Evolutionary conservation across 257 asterid genomes (phyloP), one percentile per base, ranked within the genome.

Genomic region (Primulina tabacum): DNA sequence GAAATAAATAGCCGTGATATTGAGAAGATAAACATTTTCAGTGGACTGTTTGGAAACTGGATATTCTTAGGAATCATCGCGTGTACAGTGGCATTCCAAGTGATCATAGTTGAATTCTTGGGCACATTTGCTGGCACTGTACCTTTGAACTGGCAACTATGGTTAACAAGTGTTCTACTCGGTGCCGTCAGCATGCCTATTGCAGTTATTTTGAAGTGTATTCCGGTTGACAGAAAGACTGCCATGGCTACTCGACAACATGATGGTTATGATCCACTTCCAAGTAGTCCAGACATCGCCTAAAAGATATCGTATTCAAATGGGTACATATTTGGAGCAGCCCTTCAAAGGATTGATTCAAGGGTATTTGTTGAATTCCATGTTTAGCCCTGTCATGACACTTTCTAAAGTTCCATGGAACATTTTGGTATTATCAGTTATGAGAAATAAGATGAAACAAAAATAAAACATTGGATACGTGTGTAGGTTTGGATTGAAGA

Each of bases 1-100:
- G 98, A 94, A 80, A 84, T 91, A 75, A 94, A 94, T 89, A 91
- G 98, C 82, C 92, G 99, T 7, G 98, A 91, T 74, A 87, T 91
- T 71, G 95, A 94, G 73, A 91, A 89, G 93, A 88, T 94, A 70
- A 89, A 91, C 77, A 78, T 94, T 71, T 86, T 94, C 76, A 77
- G 76, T 0, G 97, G 96, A 67, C 71, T 94, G 73, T 82, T 91
- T 30, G 68, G 84, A 11, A 91, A 86, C 79, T 80, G 98, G 84
- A 71, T 89, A 74, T 91, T 94, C 83, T 18, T 74, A 14, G 88
- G 92, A 14, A 85, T 91, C 80, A 84, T 94, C 6, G 40, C 58
- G 4, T 69, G 87, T 43, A 94, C 99, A 4, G 88, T 82, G 8
- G 81, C 69, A 53, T 94, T 94, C 82, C 99, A 94, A 82, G 92